These are phyloP conservation scores for Dactylellina cionopaga DNA, from an alignment of 2,329 filamentous ascomycete species.

Conservation along the genomic window DNA sequence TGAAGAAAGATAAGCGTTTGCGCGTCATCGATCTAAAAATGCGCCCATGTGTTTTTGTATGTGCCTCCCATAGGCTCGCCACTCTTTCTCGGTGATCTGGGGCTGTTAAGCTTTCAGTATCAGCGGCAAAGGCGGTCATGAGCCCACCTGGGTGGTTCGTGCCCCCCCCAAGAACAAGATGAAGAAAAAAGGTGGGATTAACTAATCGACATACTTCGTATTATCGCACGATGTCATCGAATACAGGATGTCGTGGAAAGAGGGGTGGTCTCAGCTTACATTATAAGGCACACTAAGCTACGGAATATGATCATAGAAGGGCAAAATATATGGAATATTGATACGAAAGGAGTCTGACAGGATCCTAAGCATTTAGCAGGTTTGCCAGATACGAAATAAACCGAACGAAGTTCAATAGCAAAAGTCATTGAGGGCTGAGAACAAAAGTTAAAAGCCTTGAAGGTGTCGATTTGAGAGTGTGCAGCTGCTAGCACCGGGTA, in stretches of 20 bases:
- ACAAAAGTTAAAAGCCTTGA: too few relatives aligned
- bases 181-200: neutral
- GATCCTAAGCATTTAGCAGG: too few relatives aligned
- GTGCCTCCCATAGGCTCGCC: conserved; percentile 23
- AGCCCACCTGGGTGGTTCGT: neutral
- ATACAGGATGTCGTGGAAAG: neutral
- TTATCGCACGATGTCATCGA: too few relatives aligned
- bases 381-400: too few relatives aligned
- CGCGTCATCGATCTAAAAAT: conserved; percentile 48
- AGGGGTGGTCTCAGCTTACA: neutral
- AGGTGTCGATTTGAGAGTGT: conserved; percentile 13
- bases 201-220: neutral
- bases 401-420: too few relatives aligned
- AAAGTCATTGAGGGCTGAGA: too few relatives aligned
- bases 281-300: neutral
- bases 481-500: too few relatives aligned
- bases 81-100: conserved; percentile 12
- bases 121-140: conserved; percentile 25
- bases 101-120: neutral
- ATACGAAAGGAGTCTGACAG: conserved; percentile 1
- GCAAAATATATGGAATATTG: neutral
- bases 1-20: conserved; percentile 6
- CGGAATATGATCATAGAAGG: too few relatives aligned
- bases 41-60: conserved; percentile 22
- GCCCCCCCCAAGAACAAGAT: neutral